Base-by-base conservation (phyloP, 2,329 filamentous ascomycete genomes). In the Nothopassalora personata region DNA sequence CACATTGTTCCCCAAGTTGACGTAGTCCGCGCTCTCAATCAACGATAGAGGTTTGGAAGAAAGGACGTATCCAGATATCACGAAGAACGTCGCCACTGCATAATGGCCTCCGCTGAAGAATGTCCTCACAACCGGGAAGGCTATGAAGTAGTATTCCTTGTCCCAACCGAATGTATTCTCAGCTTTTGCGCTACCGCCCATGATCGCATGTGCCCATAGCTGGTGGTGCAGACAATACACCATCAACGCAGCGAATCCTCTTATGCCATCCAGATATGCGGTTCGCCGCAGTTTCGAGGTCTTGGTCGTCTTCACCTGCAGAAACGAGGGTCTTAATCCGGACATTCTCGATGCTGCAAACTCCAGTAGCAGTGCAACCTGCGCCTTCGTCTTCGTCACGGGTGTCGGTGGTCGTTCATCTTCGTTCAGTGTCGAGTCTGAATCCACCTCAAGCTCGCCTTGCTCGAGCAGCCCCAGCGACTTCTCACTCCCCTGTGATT, bases 171-270 rank as follows among this genome's bases (percentile, higher is more conserved):
- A 65, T 15, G 59, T 59, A 34, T 66, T 66, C 49, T 66, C 64
- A n/a, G 64, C 31, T 7, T 62, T 59, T 18, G 54, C 58, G 43
- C 57, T 63, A 13, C 64, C 59, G 19, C 61, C 60, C 39, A 57
- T 54, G 39, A 64, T 58, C 1, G 63, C 63, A 70, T 84, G 85
- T 48, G 77, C 79, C 83, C 83, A 86, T 5, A 73, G 60, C 64
- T 81, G 72, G 68, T 86, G 79, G 70, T 87, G 83, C 55, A 86
- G 82, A 64, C 80, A 77, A 70, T 87, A 88, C 13, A 89, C 86
- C 30, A 88, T 69, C 31, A 89, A 77, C 2, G 86, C 84, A 4
- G 86, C 85, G 61, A 88, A 86, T 3, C 86, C 86, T 67, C 86
- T 76, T 13, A 89, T 74, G 13, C 86, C 86, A 64, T 89, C 86